Base-by-base conservation (phyloP, 2,329 filamentous ascomycete genomes). In the Calonectria henricotiae region DNA sequence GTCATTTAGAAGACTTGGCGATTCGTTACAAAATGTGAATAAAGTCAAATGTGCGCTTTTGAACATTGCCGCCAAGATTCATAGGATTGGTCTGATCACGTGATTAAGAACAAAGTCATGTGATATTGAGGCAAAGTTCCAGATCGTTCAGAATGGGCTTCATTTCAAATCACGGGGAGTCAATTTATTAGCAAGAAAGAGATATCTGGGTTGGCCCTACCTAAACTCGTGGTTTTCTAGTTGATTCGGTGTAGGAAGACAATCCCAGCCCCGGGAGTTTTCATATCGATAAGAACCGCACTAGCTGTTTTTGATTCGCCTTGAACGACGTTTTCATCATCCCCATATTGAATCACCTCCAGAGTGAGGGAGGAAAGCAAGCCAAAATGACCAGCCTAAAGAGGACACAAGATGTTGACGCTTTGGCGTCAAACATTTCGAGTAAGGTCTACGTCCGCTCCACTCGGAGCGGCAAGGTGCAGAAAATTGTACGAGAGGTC, bases 381-480 rank as follows among this genome's bases (percentile, higher is more conserved):
- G 58, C 66, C 73, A 82, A 75, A 6, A 92, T 93, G 91, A 89
- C 90, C 69, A 92, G 90, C 78, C 86, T 93, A 71, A 93, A 92
- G 80, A 83, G 90, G 79, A 85, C 86, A 9, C 80, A 86, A 54
- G 86, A 85, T 30, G 82, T 84, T 30, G 88, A 90, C 66, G 83
- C 88, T 12, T 81, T 86, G 70, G 88, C 91, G 35, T 87, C 92
- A 55, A 97, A 93, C 80, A 92, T 98, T 74, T 96, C 95, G 37
- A 98, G 93, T 89, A 99, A 98, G 85, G 91, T 97, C 78, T 99
- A 97, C 80, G 94, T 99, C 73, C 90, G 96, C 71, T 98, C 96
- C 30, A 97, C 96, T 58, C 95, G 94, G 83, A 96, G 91, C 83
- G 96, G 96, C 83, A 98, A 98, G 86, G 96, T 98, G 70, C 96